Percentiles rank a stretch among this genome's conserved stretches.
Evolutionary conservation across 2,329 filamentous ascomycete species (phyloP).

Genomic region (Apiospora saccharicola): DNA sequence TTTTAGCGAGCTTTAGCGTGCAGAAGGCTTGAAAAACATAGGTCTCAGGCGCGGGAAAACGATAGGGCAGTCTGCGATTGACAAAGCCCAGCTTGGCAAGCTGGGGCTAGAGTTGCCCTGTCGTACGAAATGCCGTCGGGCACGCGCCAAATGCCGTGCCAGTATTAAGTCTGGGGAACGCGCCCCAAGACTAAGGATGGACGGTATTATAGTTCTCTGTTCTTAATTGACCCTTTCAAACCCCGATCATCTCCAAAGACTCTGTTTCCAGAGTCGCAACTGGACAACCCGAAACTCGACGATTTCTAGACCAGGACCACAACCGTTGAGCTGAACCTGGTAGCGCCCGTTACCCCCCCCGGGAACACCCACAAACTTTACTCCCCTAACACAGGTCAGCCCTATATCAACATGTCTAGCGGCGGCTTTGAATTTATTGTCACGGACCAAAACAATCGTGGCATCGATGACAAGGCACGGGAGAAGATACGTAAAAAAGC

Average conservation of each 20-base stretch:
- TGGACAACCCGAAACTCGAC: not conserved
- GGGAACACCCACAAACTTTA: slow-evolving; percentile 2
- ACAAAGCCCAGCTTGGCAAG: not conserved
- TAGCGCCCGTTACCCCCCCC: not conserved
- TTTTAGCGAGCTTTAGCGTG: not conserved
- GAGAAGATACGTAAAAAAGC: slow-evolving; percentile 24
- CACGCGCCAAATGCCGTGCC: slow-evolving; percentile 2
- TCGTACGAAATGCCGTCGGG: not conserved
- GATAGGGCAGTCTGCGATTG: not conserved
- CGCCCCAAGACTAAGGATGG: not conserved
- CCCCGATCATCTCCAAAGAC: not conserved
- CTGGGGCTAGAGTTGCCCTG: not conserved
- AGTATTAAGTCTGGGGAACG: not conserved
- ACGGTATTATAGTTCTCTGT: not conserved
- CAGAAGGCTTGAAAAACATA: not conserved
- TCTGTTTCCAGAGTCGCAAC: not conserved
- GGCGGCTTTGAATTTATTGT: slow-evolving; percentile 24
- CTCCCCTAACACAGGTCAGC: not conserved
- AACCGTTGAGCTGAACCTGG: not conserved
- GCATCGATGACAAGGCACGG: slow-evolving; percentile 23
- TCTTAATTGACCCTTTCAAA: not conserved
- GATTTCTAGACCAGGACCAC: not conserved
- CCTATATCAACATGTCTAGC: not conserved
- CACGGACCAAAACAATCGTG: slow-evolving; percentile 22
- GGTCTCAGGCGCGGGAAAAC: not conserved